These are phyloP conservation scores for Stephanodiscus minutulus DNA, from an alignment of 108 stramenopile genomes.

Conservation along the genomic window DNA sequence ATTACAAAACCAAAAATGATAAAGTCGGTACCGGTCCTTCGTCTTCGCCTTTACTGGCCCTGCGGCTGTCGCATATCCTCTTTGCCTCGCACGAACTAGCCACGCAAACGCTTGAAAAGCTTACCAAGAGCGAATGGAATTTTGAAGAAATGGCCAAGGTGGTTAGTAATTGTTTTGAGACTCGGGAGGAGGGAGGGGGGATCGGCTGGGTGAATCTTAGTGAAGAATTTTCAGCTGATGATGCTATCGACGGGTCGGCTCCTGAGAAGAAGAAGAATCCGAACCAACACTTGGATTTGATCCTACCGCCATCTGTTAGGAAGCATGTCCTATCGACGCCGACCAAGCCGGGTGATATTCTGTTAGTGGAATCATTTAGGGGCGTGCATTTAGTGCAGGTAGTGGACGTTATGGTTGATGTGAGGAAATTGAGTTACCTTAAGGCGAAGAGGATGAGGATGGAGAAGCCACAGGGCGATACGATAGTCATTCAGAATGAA, in stretches of 20 bases:
- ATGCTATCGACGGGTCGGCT: background rate
- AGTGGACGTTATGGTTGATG: conserved; percentile 90
- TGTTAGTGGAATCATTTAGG: conserved; percentile 43
- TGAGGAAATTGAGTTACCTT: conserved; percentile 72
- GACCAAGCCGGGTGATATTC: conserved; percentile 62
- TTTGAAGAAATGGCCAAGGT: conserved; percentile 58
- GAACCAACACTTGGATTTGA: conserved; percentile 73
- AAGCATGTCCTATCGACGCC: conserved; percentile 36
- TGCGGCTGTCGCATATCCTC: conserved; percentile 67
- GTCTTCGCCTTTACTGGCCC: conserved; percentile 63
- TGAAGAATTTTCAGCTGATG: conserved; percentile 22
- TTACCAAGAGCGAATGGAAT: conserved; percentile 49
- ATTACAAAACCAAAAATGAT: conserved; percentile 8
- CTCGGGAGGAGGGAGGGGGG: conserved; percentile 52
- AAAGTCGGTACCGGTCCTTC: background rate
- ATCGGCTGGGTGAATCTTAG: conserved; percentile 61
- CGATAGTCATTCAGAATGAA: conserved; percentile 28
- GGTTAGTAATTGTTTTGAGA: conserved; percentile 56
- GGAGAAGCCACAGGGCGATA: conserved; percentile 14
- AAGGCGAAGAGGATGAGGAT: conserved; percentile 47
- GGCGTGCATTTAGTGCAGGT: conserved; percentile 85
- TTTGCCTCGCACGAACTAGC: conserved; percentile 61
- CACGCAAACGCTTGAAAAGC: conserved; percentile 34
- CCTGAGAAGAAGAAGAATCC: conserved; percentile 33
- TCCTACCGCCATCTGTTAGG: conserved; percentile 51